phyloP scores from a whole-genome alignment of 768 basidiomycete genomes.

The Cyclocybe cylindracea region DNA sequence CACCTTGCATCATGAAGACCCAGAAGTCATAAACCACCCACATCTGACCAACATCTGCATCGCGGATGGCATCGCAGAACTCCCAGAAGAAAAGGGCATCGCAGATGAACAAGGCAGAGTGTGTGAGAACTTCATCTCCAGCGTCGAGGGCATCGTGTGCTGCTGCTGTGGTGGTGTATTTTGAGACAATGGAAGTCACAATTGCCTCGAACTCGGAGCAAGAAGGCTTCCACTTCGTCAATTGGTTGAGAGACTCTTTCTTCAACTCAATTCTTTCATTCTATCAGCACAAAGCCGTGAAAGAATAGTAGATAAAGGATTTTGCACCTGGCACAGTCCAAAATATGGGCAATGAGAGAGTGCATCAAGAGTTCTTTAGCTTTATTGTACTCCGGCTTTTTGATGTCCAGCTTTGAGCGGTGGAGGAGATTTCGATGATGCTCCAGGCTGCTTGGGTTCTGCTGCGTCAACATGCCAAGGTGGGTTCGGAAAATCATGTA shows the following conservation, averaged over 20 bases:
- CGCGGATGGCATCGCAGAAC: conserved; percentile 12
- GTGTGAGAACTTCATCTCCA: conserved; percentile 12
- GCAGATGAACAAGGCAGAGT: conserved; percentile 11
- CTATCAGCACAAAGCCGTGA: no score
- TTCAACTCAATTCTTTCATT: neutral
- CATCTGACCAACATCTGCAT: conserved; percentile 18
- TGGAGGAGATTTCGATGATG: conserved; percentile 9
- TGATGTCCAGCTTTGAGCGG: conserved; percentile 8
- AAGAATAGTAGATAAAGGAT: neutral
- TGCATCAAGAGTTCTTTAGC: conserved; percentile 6
- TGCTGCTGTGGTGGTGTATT: conserved; percentile 6
- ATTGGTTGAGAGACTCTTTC: neutral
- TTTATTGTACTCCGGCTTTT: conserved; percentile 12
- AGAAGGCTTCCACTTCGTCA: conserved; percentile 3
- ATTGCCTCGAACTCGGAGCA: neutral
- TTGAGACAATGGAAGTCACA: neutral
- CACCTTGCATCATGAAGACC: conserved; percentile 14
- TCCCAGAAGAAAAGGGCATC: conserved; percentile 15
- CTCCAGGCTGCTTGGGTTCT: conserved; percentile 11
- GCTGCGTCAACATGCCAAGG: conserved; percentile 2
- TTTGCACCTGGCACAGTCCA: conserved; percentile 3
- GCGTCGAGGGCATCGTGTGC: conserved; percentile 9
- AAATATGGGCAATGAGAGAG: conserved; percentile 1
- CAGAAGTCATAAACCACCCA: conserved; percentile 14
- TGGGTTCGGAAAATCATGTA: conserved; percentile 9